Base-by-base conservation (phyloP, 1,284 basidiomycete genomes). In the Phlebopus sp. region DNA sequence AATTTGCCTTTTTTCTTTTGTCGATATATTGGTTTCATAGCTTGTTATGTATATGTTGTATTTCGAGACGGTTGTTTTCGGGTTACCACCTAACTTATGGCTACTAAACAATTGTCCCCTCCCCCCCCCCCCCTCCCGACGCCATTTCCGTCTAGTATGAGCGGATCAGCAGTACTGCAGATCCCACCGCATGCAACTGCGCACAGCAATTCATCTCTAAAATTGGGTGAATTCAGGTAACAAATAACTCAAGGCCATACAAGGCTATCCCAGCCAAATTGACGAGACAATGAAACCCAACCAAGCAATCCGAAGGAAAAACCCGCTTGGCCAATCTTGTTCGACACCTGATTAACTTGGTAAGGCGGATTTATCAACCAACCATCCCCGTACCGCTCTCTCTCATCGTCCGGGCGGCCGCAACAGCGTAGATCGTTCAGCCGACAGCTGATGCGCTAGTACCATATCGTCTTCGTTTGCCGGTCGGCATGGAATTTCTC, bases 391-490 rank as follows among this genome's bases (percentile, higher is more conserved):
- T n/a, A 23, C 6, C 21, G 21, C 21, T 6, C 21, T 6, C 21
- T 23, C 21, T 23, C 21, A 23, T 23, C 6, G 21, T 23, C 21
- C 52, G 45, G 56, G 59, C 50, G 65, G 55, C 73, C 73, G 73
- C 42, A 53, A 54, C 35, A 61, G 69, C 42, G 74, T 76, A 46
- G 70, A 77, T 42, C 75, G 73, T 63, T 76, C 74, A 52, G 69
- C 70, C 51, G 75, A 78, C 27, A 75, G 63, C 37, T 70, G 54
- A 55, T 56, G 54, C 42, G 55, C 46, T 41, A 50, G 27, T 9
- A 8, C 9, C 27, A 29, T 29, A 8, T 8, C 27, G 10, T 11
- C 9, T 29, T 29, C 27, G 27, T 29, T 11, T 11, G 27, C 27
- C 27, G 27, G 27, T 29, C 27, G 27, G 7, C 27, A 11, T 8